Evolutionary conservation across 495 filamentous ascomycete species (phyloP).

Genomic region (Penicillium robsamsonii): DNA sequence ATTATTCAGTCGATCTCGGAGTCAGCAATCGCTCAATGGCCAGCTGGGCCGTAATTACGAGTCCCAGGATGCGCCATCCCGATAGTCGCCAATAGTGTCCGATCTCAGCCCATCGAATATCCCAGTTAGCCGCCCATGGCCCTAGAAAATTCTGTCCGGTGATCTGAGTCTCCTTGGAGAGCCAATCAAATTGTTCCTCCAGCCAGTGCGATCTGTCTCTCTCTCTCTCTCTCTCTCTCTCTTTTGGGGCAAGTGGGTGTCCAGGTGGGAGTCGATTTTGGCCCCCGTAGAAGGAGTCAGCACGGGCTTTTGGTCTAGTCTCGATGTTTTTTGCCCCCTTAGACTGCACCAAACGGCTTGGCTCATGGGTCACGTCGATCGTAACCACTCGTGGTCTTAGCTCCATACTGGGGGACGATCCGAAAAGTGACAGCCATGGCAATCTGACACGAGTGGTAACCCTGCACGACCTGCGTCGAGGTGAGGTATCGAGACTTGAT

Average conservation of each 20-base stretch:
- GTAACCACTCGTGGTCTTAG: neutral
- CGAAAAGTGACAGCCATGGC: conserved; percentile 12
- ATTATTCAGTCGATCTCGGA: conserved; percentile 17
- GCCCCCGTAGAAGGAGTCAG: neutral
- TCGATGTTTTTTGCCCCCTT: neutral
- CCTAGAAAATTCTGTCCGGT: conserved; percentile 26
- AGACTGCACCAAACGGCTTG: conserved; percentile 1
- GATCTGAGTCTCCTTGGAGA: conserved; percentile 17
- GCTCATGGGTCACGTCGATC: conserved; percentile 3
- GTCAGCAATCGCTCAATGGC: conserved; percentile 11
- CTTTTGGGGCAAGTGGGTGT: neutral
- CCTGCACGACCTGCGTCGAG: conserved; percentile 23
- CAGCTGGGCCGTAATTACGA: conserved; percentile 12
- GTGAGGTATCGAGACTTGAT: conserved; percentile 6
- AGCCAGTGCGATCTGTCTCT: conserved; percentile 5
- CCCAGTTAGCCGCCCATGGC: conserved; percentile 41
- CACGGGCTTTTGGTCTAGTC: neutral
- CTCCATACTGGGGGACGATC: conserved; percentile 6
- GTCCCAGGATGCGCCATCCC: conserved; percentile 25
- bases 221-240: neutral
- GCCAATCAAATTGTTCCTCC: neutral
- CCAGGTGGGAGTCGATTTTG: neutral
- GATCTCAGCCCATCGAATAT: conserved; percentile 31
- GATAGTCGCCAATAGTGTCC: conserved; percentile 32
- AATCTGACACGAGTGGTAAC: conserved; percentile 11